phyloP scores from a whole-genome alignment of 805 yeast species.

The Metschnikowia reukaufii region DNA sequence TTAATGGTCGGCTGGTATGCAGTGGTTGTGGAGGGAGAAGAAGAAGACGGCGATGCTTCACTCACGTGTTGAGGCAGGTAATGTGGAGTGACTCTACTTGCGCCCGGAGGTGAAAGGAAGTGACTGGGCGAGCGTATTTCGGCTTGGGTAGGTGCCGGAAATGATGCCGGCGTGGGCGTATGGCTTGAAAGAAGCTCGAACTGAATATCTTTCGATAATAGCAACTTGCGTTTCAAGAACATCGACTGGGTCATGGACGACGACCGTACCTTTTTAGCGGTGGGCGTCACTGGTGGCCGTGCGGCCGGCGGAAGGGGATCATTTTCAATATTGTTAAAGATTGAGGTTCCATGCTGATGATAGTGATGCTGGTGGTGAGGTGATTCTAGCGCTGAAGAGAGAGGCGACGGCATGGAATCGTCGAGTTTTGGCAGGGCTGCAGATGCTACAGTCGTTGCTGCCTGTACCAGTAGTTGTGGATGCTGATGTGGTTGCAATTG shows the following conservation, averaged over 20 bases:
- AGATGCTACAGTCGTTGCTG: too few species aligned
- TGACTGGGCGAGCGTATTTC: slow-evolving; percentile 4
- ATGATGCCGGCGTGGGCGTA: slow-evolving; percentile 5
- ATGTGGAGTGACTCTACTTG: not conserved
- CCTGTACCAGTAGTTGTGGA: too few species aligned
- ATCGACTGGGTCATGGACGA: slow-evolving; percentile 27
- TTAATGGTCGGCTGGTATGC: not conserved
- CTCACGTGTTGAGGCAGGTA: not conserved
- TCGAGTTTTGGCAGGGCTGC: slow-evolving; percentile 8
- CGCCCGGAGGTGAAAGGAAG: not conserved
- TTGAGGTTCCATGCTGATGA: slow-evolving; percentile 4
- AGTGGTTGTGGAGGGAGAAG: not conserved
- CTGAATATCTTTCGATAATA: slow-evolving; percentile 41
- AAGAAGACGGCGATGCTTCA: slow-evolving; percentile 1
- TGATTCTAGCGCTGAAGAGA: slow-evolving; percentile 19
- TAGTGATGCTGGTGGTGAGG: slow-evolving; percentile 3
- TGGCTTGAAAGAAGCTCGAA: slow-evolving; percentile 30
- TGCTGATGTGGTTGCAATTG: too few species aligned
- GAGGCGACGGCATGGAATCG: slow-evolving; percentile 29
- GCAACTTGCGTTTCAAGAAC: slow-evolving; percentile 31
- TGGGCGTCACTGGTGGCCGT: slow-evolving; percentile 4
- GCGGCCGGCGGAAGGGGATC: slow-evolving; percentile 8
- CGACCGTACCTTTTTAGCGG: slow-evolving; percentile 17
- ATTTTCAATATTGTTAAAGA: slow-evolving; percentile 4
- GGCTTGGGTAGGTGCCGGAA: not conserved